These are phyloP conservation scores for Cystobasidiaceae sp. DNA, from an alignment of 1,284 basidiomycete genomes.

Conservation along the genomic window DNA sequence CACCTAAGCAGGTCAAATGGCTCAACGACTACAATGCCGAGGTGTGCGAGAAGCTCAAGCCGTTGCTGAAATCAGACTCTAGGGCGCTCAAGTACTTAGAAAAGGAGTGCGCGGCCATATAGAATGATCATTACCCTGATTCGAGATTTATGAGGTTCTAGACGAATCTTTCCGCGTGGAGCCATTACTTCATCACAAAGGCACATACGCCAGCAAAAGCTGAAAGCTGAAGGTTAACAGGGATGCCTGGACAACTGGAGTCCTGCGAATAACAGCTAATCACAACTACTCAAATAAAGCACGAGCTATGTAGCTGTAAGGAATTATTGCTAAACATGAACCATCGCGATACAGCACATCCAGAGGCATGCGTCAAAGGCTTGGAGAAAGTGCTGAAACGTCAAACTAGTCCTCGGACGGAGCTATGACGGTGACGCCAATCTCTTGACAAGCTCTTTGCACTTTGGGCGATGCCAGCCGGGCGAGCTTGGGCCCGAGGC, in stretches of 20 bases:
- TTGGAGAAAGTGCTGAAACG: background rate
- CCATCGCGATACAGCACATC: no score
- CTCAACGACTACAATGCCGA: slow-evolving; percentile 53
- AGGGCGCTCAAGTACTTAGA: slow-evolving; percentile 74
- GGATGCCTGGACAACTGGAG: no score
- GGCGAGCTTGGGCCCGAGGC: slow-evolving; percentile 10
- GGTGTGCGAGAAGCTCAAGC: slow-evolving; percentile 67
- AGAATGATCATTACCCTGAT: background rate
- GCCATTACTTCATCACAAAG: background rate
- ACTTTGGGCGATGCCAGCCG: slow-evolving; percentile 2
- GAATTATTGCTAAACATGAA: no score
- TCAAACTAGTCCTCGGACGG: background rate
- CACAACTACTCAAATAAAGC: no score
- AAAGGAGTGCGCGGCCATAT: slow-evolving; percentile 51
- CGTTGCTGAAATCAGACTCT: slow-evolving; percentile 68
- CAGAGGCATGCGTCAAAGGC: background rate
- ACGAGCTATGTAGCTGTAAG: no score
- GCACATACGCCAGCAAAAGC: no score
- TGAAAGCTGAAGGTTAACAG: no score
- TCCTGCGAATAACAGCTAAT: no score
- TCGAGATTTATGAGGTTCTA: background rate
- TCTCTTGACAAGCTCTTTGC: slow-evolving; percentile 22
- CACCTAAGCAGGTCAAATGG: slow-evolving; percentile 43
- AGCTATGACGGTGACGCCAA: slow-evolving; percentile 10
- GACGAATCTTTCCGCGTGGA: no score